Evolutionary conservation across 805 yeast genomes (phyloP).

Genomic region (Suhomyces sp.): DNA sequence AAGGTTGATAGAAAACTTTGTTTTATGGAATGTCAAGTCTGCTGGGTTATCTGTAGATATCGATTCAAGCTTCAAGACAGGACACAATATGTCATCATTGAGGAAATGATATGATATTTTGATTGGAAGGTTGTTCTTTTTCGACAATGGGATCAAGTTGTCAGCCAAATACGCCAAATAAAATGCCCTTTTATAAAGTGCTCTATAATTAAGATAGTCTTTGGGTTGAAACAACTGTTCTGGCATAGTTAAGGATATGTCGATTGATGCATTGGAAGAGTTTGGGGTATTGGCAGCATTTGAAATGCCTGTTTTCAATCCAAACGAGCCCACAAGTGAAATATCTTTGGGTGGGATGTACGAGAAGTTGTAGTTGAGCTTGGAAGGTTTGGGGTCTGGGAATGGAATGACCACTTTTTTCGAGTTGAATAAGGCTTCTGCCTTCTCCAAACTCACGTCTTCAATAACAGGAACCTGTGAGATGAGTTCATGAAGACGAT

Average conservation of each 20-base stretch:
- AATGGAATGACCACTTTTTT: slow-evolving; percentile 70
- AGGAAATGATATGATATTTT: slow-evolving; percentile 61
- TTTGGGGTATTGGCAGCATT: slow-evolving; percentile 30
- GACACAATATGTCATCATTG: slow-evolving; percentile 75
- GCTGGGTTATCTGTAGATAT: slow-evolving; percentile 45
- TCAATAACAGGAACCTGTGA: slow-evolving; percentile 59
- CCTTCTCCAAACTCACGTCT: slow-evolving; percentile 54
- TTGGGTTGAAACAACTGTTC: slow-evolving; percentile 69
- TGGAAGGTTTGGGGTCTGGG: slow-evolving; percentile 83
- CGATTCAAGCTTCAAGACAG: slow-evolving; percentile 65
- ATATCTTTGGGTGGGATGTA: slow-evolving; percentile 70
- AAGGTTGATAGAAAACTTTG: slow-evolving; percentile 69
- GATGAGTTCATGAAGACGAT: slow-evolving; percentile 65
- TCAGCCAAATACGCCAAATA: slow-evolving; percentile 78
- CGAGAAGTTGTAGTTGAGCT: slow-evolving; percentile 67
- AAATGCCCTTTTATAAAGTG: slow-evolving; percentile 84
- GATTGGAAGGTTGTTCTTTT: slow-evolving; percentile 57
- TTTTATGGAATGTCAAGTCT: slow-evolving; percentile 57
- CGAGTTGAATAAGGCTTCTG: slow-evolving; percentile 49
- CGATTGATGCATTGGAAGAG: slow-evolving; percentile 57
- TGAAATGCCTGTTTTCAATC: slow-evolving; percentile 71
- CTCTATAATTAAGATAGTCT: slow-evolving; percentile 87
- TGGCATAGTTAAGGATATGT: slow-evolving; percentile 84
- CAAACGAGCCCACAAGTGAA: slow-evolving; percentile 84
- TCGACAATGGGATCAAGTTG: slow-evolving; percentile 51